Conservation (phyloP, 352 stramenopile genomes). For the Salisapilia sapeloensis region DNA sequence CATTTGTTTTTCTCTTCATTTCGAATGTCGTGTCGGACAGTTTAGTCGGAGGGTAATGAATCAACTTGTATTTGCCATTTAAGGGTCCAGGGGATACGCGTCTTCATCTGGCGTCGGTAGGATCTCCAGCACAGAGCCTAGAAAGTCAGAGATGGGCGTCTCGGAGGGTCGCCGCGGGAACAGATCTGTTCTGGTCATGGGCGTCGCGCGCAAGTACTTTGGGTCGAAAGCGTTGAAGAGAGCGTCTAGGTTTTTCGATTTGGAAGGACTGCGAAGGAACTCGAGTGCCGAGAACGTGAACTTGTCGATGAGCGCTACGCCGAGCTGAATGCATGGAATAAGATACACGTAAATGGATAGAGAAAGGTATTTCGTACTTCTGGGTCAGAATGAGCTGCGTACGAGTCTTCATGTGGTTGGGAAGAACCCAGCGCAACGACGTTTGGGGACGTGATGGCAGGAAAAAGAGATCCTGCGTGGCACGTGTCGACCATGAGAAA, state of each 20-base stretch:
- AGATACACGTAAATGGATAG: background rate
- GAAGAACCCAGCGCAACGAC: constrained; percentile 88
- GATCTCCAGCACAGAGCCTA: constrained; percentile 76
- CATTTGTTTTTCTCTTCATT: no score
- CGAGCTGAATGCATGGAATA: constrained; percentile 17
- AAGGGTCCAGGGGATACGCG: constrained; percentile 62
- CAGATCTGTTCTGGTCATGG: constrained; percentile 59
- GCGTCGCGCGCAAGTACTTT: constrained; percentile 65
- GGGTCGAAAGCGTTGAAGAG: constrained; percentile 76
- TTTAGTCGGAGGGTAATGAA: no score
- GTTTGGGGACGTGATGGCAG: constrained; percentile 75
- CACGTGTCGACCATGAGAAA: constrained; percentile 98
- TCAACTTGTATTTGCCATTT: no score
- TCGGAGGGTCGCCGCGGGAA: constrained; percentile 47
- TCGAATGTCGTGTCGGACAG: no score
- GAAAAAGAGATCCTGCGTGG: constrained; percentile 88
- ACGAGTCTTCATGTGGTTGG: constrained; percentile 87
- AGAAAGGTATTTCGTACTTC: constrained; percentile 19
- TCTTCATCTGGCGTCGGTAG: constrained; percentile 54
- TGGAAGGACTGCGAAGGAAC: constrained; percentile 78
- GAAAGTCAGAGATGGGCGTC: constrained; percentile 76
- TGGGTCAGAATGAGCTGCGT: constrained; percentile 82
- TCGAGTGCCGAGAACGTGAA: constrained; percentile 83
- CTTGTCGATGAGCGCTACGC: constrained; percentile 76
- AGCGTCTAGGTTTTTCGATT: constrained; percentile 43